phyloP scores from a whole-genome alignment of 1,284 basidiomycete species.

The Microbotryum violaceum region DNA sequence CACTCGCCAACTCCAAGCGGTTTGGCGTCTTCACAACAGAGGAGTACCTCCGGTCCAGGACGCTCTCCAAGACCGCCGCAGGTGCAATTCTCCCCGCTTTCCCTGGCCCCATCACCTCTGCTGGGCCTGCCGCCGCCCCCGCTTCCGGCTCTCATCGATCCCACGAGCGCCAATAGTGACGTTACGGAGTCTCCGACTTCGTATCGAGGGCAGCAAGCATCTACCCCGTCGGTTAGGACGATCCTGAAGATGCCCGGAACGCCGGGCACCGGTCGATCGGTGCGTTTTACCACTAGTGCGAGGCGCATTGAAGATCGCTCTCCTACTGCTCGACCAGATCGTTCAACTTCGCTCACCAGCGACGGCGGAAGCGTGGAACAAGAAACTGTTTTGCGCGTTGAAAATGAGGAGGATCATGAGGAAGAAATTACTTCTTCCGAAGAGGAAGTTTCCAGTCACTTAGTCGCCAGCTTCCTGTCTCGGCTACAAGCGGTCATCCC shows the following conservation, averaged over 20 bases:
- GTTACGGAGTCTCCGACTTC: no score
- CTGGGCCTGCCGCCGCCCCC: not conserved
- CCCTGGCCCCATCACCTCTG: constrained; percentile 1
- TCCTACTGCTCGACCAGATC: no score
- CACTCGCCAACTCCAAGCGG: not conserved
- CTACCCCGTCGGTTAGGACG: not conserved
- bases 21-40: no score
- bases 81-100: constrained; percentile 2
- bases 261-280: not conserved
- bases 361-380: no score
- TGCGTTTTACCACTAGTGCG: not conserved
- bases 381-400: no score
- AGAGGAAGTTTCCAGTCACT: not conserved
- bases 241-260: not conserved
- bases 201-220: no score
- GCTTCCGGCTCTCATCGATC: not conserved
- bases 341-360: no score
- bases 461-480: constrained; percentile 2
- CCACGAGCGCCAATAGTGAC: no score
- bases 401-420: no score
- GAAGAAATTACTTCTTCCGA: no score
- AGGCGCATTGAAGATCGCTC: no score
- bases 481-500: not conserved
- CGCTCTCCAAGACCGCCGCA: not conserved
- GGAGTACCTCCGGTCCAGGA: no score